phyloP scores from a whole-genome alignment of 257 asterid genomes.

The Jacaranda mimosifolia region DNA sequence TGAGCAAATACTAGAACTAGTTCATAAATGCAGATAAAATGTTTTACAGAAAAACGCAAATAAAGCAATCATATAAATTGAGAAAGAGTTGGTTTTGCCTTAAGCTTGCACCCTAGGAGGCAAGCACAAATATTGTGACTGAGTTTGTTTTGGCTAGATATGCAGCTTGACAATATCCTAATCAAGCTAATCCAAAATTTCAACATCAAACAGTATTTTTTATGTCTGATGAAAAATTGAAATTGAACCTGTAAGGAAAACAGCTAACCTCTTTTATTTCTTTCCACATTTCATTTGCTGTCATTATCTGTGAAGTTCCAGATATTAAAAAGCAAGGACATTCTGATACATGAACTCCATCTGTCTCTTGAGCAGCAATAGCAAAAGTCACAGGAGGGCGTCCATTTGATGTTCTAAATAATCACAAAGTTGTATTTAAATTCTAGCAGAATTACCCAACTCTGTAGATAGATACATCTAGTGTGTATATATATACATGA shows the following conservation, averaged over 20 bases:
- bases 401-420: slow-evolving; percentile 60
- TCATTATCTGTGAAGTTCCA: slow-evolving; percentile 60
- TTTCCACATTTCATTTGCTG: slow-evolving; percentile 83
- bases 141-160: too few relatives aligned
- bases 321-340: slow-evolving; percentile 77
- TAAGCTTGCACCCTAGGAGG: too few relatives aligned
- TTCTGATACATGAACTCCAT: slow-evolving; percentile 67
- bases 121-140: too few relatives aligned
- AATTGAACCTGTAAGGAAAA: background rate
- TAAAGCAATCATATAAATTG: too few relatives aligned
- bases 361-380: slow-evolving; percentile 77
- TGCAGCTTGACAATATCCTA: too few relatives aligned
- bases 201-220: background rate
- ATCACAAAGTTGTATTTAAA: slow-evolving; percentile 12
- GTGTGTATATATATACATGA: too few relatives aligned
- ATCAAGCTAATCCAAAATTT: too few relatives aligned
- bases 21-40: too few relatives aligned
- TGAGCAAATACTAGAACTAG: too few relatives aligned
- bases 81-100: too few relatives aligned
- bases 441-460: background rate
- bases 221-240: background rate
- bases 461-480: background rate
- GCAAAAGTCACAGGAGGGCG: slow-evolving; percentile 76
- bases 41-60: too few relatives aligned
- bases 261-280: slow-evolving; percentile 73